Evolutionary conservation across 305 asterid genomes (phyloP), one percentile per base, ranked within the genome.

Genomic region (Solanum hybrid): DNA sequence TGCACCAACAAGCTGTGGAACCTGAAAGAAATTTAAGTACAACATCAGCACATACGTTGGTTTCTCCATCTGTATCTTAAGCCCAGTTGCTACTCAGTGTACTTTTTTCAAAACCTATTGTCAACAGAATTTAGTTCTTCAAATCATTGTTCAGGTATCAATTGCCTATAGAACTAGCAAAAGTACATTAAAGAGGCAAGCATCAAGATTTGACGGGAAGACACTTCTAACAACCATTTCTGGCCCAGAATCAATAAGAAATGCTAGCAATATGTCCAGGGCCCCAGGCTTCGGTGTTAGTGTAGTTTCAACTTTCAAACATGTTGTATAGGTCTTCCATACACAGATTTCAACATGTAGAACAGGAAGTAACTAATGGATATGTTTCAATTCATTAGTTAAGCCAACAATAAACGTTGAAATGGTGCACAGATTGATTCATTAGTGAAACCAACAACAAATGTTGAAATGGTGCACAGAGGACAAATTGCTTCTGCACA

Each of bases 1-100:
- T 42, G 91, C 90, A 89, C 88, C 92, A 27, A 90, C 92, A 86
- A 90, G 89, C 89, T 90, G 89, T 17, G 92, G 92, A 79, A 89
- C 89, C 92, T 90, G 91, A 9, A 86, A 32, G 56, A 88, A 84
- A 46, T 29, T 84, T 84, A 84, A 51, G 42, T 51, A 51, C 87
- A 84, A 32, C 42, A 56, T 56, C 20, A 51, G 87, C 69, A 46
- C 42, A 84, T 7, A 31, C 7, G 31, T 46, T 84, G 87, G 75
- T 51, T 82, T 82, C 42, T 84, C 42, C 87, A 46, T 84, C 40
- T 84, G 17, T 84, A 51, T 84, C 87, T 46, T 51, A 31, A 51
- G 42, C 75, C 17, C 87, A 84, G 73, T 56, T 84, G 66, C 42
- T 51, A 29, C 73, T 9, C 73, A 17, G 4, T 34, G n/a, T 17